These are phyloP conservation scores for Fraxinus quadrangulata DNA, from an alignment of 257 asterid species.

Conservation along the genomic window DNA sequence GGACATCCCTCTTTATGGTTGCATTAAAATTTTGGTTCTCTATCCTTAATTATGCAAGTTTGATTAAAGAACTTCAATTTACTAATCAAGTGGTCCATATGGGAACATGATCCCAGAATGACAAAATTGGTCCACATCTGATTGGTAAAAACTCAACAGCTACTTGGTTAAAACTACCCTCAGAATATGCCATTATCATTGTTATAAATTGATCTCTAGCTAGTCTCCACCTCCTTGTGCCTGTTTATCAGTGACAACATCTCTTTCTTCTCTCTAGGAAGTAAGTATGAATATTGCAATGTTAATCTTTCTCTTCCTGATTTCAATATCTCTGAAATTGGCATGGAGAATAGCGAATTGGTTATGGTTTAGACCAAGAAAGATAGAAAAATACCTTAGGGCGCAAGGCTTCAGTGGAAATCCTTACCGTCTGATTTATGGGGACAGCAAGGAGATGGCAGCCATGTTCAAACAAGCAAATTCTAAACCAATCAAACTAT, in stretches of 20 bases:
- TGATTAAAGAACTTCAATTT: neutral
- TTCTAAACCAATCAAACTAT: conserved; percentile 40
- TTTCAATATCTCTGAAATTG: conserved; percentile 21
- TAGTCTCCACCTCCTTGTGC: neutral
- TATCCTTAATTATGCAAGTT: neutral
- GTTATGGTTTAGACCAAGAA: conserved; percentile 53
- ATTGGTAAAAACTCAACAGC: too few species aligned
- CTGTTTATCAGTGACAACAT: neutral
- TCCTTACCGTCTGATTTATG: conserved; percentile 42
- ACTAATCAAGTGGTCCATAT: conserved; percentile 42
- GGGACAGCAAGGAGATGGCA: conserved; percentile 57
- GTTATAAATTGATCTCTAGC: conserved; percentile 33
- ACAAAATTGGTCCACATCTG: too few species aligned
- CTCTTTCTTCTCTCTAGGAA: neutral
- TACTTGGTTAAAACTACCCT: too few species aligned
- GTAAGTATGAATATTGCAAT: neutral
- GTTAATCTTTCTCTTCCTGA: neutral
- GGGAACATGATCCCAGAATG: conserved; percentile 18
- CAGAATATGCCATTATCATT: conserved; percentile 13
- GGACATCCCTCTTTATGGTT: neutral
- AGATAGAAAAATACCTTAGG: conserved; percentile 41
- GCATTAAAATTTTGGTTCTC: neutral
- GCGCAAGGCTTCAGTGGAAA: conserved; percentile 57
- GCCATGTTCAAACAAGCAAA: conserved; percentile 40
- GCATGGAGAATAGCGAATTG: conserved; percentile 45